Percentiles rank a stretch among this genome's conserved stretches.
Conservation (phyloP, 805 yeast species). For the Candida suzukii region DNA sequence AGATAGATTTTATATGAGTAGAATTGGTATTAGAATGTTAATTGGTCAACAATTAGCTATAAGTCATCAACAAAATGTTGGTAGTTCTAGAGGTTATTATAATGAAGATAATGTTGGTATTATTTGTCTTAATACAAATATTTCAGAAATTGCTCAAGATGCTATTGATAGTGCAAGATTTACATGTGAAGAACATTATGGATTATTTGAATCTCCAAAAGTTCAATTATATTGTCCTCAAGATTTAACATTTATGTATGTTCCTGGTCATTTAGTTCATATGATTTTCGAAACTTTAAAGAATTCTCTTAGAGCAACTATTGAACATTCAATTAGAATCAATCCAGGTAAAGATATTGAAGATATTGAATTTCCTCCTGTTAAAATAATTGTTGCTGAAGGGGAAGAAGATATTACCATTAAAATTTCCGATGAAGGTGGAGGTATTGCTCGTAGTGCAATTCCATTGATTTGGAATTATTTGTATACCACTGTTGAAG, state of each 20-base stretch:
- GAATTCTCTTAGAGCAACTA: slow-evolving; percentile 83
- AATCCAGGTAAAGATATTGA: slow-evolving; percentile 43
- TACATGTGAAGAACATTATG: slow-evolving; percentile 88
- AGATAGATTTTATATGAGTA: slow-evolving; percentile 82
- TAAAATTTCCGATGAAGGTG: slow-evolving; percentile 89
- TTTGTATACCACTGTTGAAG: slow-evolving; percentile 79
- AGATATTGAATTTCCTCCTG: slow-evolving; percentile 72
- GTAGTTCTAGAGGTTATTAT: slow-evolving; percentile 47
- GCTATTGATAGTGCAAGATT: slow-evolving; percentile 88
- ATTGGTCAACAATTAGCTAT: slow-evolving; percentile 92
- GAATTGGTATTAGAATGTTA: slow-evolving; percentile 89
- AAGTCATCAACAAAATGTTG: slow-evolving; percentile 18
- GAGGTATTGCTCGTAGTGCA: slow-evolving; percentile 82
- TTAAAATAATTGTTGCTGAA: slow-evolving; percentile 79
- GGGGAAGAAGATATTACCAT: slow-evolving; percentile 89
- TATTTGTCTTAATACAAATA: slow-evolving; percentile 78
- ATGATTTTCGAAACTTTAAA: slow-evolving; percentile 86
- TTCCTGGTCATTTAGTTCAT: slow-evolving; percentile 88
- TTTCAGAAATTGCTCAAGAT: slow-evolving; percentile 75
- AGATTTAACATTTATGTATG: slow-evolving; percentile 79
- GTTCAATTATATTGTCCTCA: slow-evolving; percentile 72
- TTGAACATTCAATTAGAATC: slow-evolving; percentile 64
- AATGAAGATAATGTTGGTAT: slow-evolving; percentile 76
- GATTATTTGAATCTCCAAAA: slow-evolving; percentile 78
- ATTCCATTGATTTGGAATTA: slow-evolving; percentile 87